Base-by-base conservation (phyloP, 2,329 filamentous ascomycete genomes). In the Xylariales sp. region DNA sequence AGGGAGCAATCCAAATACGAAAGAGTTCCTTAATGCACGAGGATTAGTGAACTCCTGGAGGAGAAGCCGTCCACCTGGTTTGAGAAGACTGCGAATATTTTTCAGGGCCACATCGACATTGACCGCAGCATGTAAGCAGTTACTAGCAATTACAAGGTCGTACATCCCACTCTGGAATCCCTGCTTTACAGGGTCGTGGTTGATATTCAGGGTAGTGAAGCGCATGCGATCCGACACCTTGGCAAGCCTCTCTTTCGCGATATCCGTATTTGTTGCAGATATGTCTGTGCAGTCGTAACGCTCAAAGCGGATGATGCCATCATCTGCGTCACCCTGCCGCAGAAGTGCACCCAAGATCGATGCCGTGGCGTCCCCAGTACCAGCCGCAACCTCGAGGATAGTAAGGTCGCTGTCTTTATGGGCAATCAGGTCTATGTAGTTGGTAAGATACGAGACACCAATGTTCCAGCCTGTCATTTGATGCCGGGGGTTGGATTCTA, bases 301-400 rank as follows among this genome's bases (percentile, higher is more conserved):
- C n/a, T n/a, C n/a, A n/a, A n/a, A n/a, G n/a, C n/a, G n/a, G n/a
- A n/a, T n/a, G n/a, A n/a, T n/a, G n/a, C n/a, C n/a, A n/a, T n/a
- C n/a, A n/a, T n/a, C n/a, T n/a, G n/a, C n/a, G n/a, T n/a, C n/a
- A n/a, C n/a, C n/a, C n/a, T n/a, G n/a, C n/a, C n/a, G n/a, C n/a
- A n/a, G 11, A 33, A 10, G 13, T 15, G 30, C 16, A 19, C 7
- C 16, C 14, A 29, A 13, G 25, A n/a, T 19, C 24, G 40, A 37
- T 2, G 35, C 19, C 2, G 57, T 60, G 16, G 54, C 47, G 5
- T 51, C 52, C 5, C 60, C 57, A 4, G 54, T 63, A 1, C 57
- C 59, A 17, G 54, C 57, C 15, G 59, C 62, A 16, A 66, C 45
- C 35, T 66, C 61, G 2, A 65, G 46, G 19, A 63, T 49, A 5